Conservation (phyloP, 148 eudicot species). For the Vaccinium vitisidaea region DNA sequence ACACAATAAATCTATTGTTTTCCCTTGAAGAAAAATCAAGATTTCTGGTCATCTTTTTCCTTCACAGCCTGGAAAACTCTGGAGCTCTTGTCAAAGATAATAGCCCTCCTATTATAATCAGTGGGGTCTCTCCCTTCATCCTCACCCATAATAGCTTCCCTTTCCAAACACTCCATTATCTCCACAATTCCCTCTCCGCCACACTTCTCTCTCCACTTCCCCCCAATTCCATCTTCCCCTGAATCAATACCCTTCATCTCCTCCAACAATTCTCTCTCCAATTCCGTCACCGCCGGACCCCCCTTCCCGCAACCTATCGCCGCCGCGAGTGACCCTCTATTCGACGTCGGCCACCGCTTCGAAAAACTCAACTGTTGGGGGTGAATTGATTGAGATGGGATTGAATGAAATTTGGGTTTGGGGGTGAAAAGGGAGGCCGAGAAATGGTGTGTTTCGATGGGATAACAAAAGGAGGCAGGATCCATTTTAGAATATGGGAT, state of each 20-base stretch:
- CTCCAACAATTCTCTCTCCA: slow-evolving; percentile 35
- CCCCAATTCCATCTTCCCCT: slow-evolving; percentile 22
- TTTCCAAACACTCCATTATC: slow-evolving; percentile 73
- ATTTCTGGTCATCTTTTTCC: slow-evolving; percentile 10
- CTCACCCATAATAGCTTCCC: slow-evolving; percentile 79
- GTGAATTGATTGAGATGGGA: slow-evolving; percentile 9
- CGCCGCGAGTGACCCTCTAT: not conserved
- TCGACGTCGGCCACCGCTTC: not conserved
- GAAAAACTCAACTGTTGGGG: not conserved
- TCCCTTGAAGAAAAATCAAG: slow-evolving; percentile 1
- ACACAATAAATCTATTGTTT: not conserved
- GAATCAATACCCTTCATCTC: slow-evolving; percentile 8
- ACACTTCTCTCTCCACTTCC: slow-evolving; percentile 37
- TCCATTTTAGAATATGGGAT: not conserved
- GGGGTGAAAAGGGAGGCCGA: not conserved
- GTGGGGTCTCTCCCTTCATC: slow-evolving; percentile 57
- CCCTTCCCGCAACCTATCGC: slow-evolving; percentile 21
- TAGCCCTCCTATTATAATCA: slow-evolving; percentile 72
- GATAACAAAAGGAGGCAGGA: not conserved
- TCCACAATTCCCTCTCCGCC: slow-evolving; percentile 39
- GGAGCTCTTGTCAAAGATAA: slow-evolving; percentile 61
- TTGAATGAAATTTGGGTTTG: not conserved
- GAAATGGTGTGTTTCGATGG: not conserved
- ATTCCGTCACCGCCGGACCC: slow-evolving; percentile 8
- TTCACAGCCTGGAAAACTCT: slow-evolving; percentile 74